Base-by-base conservation (phyloP, 495 filamentous ascomycete species). In the Aspergillus cavernicola region DNA sequence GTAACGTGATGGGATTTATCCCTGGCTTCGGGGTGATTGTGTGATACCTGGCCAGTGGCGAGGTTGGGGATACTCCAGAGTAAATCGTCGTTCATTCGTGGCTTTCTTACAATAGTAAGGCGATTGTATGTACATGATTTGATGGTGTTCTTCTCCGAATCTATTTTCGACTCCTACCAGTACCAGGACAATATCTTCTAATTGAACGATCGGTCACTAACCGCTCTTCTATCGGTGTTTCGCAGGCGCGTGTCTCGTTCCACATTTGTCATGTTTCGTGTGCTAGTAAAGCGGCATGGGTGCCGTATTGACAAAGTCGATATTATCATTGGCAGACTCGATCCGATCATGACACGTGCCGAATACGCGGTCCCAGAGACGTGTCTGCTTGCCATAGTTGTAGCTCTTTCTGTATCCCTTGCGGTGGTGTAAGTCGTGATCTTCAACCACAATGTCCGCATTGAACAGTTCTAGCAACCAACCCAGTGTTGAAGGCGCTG, bases 311-410 rank as follows among this genome's bases (percentile, higher is more conserved):
- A 52, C 58, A 60, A 71, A 74, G 56, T 74, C 69, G n/a, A 74
- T 48, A 57, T 74, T 73, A 15, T 51, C 53, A 12, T 42, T 42
- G 11, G 45, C 53, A 6, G 64, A 64, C 56, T 74, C 71, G 29
- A 74, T 66, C 13, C 71, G 55, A 33, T 70, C 68, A 22, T 49
- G 56, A 32, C 63, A 67, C 26, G 71, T 74, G 1, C 71, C 71
- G 55, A 73, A 74, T 18, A 74, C 56, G 12, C 62, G 59, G 53
- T 74, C 71, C 71, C 71, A 74, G 18, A 74, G 59, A 7, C 71
- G 54, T 0, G 69, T 73, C 63, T 74, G 71, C 55, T 74, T 74
- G 4, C 71, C 71, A 56, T 74, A 74, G 31, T 74, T 74, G 44
- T 74, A 59, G 20, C 68, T 71, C 66, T 71, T 73, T 18, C 70